These are phyloP conservation scores for Aegilops speltoides DNA, from an alignment of 176 grass and related monocot species.

Conservation along the genomic window DNA sequence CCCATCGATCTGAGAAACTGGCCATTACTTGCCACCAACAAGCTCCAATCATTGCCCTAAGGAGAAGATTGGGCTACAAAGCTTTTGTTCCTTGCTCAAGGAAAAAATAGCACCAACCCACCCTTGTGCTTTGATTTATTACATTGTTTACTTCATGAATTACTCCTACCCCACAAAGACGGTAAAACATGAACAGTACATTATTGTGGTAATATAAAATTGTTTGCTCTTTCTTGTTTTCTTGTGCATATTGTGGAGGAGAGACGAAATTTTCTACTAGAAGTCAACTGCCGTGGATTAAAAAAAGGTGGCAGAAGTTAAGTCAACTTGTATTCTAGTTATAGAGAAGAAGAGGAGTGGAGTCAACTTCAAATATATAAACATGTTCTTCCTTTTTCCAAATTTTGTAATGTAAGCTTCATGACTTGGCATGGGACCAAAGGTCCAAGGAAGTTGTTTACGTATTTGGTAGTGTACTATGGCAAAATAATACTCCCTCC, in stretches of 20 bases:
- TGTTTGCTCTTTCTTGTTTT: not conserved
- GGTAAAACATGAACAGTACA: not conserved
- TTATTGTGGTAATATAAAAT: constrained; percentile 16
- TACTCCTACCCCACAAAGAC: not conserved
- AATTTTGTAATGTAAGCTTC: not conserved
- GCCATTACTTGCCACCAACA: constrained; percentile 32
- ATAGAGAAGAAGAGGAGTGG: too few species aligned
- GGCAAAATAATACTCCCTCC: not conserved
- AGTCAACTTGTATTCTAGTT: not conserved
- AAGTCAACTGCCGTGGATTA: constrained; percentile 12
- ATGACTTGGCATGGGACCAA: constrained; percentile 26
- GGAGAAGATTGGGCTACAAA: constrained; percentile 10
- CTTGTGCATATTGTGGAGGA: not conserved
- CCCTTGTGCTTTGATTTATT: not conserved
- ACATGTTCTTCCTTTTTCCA: not conserved
- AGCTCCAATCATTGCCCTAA: constrained; percentile 46
- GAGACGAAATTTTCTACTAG: not conserved
- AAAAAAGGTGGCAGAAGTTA: not conserved
- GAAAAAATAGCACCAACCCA: not conserved
- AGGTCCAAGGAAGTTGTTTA: constrained; percentile 15
- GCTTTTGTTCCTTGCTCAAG: constrained; percentile 15
- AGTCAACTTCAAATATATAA: constrained; percentile 9
- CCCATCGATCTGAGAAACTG: constrained; percentile 7
- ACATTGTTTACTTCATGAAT: not conserved
- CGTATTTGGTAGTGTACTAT: not conserved